phyloP scores from a whole-genome alignment of 1,139 yeast species.

The Zygoascus sp. region DNA sequence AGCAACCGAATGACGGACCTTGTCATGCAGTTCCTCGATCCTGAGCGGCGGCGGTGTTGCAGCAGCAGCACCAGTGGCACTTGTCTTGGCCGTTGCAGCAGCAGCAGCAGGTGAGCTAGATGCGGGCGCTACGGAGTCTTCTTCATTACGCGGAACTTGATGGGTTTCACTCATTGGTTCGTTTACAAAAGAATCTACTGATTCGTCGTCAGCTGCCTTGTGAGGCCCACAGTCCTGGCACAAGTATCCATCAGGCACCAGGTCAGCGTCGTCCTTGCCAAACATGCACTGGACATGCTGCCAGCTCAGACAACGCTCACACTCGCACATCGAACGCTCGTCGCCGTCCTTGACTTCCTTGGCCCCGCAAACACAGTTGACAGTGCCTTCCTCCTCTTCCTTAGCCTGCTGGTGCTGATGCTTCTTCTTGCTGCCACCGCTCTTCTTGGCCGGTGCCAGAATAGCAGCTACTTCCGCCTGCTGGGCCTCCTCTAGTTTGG shows the following conservation, averaged over 20 bases:
- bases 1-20: constrained; percentile 42
- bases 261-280: constrained; percentile 40
- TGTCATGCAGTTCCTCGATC: constrained; percentile 25
- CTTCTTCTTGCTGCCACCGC: constrained; percentile 4
- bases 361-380: constrained; percentile 62
- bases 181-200: constrained; percentile 8
- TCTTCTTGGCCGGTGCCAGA: constrained; percentile 1
- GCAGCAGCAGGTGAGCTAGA: constrained; percentile 4
- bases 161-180: constrained; percentile 10
- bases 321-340: constrained; percentile 67
- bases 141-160: constrained; percentile 18
- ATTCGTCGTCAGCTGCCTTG: constrained; percentile 15
- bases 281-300: constrained; percentile 78
- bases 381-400: constrained; percentile 42
- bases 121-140: constrained; percentile 8
- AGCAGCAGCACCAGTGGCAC: neutral
- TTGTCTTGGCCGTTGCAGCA: neutral
- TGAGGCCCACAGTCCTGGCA: constrained; percentile 45
- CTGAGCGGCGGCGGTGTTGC: neutral
- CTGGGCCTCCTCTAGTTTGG: constrained; percentile 33
- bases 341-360: constrained; percentile 57
- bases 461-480: constrained; percentile 18
- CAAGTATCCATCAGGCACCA: constrained; percentile 44
- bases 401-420: constrained; percentile 11
- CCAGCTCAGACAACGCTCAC: constrained; percentile 78